Evolutionary conservation across 2,329 filamentous ascomycete species (phyloP).

Genomic region (Calonectria hawksworthii): DNA sequence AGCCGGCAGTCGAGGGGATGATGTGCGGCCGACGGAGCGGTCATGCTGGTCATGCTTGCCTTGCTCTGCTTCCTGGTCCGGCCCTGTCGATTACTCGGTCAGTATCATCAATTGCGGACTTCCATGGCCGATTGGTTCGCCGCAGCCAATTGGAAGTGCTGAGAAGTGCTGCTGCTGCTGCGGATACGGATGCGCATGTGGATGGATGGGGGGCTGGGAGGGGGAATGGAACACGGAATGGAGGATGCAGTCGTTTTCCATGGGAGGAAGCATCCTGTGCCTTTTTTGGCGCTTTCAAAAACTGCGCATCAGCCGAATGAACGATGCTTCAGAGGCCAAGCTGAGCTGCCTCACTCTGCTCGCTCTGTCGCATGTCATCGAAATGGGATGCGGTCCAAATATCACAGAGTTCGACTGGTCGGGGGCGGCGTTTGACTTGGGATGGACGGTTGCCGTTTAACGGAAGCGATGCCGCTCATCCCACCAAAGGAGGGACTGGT

Average conservation of each 20-base stretch:
- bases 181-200: not conserved
- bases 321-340: not conserved
- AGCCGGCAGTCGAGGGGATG: conserved; percentile 27
- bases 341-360: not conserved
- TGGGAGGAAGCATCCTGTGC: not conserved
- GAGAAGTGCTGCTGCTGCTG: not conserved
- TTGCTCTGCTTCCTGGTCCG: not conserved
- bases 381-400: conserved; percentile 1
- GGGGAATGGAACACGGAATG: not conserved
- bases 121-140: conserved; percentile 17
- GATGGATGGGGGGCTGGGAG: not conserved
- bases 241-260: not conserved
- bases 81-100: conserved; percentile 11
- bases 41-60: conserved; percentile 28
- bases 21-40: conserved; percentile 23
- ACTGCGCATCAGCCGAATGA: not conserved
- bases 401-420: conserved; percentile 5
- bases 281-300: not conserved
- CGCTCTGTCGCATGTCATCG: not conserved
- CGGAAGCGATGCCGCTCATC: not conserved
- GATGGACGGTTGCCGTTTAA: not conserved
- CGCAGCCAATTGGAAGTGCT: not conserved
- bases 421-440: not conserved
- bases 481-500: not conserved
- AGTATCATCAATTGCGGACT: conserved; percentile 20